Evolutionary conservation across 192 early-diverging fungal genomes (phyloP), one percentile per base, ranked within the genome.

Genomic region (Umbelopsis sp.): DNA sequence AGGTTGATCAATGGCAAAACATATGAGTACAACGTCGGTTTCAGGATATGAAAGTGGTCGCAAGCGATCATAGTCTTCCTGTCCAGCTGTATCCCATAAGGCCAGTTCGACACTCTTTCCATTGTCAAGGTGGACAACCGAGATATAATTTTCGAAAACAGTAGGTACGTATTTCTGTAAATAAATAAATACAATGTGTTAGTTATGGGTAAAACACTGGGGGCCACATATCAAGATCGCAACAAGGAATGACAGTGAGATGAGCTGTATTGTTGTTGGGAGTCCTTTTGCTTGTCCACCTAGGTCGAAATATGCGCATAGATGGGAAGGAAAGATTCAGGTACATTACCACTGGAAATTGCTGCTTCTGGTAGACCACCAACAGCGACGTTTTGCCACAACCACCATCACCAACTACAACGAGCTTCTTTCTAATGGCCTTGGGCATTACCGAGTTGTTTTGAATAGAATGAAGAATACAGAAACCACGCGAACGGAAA

Each of bases 321-420:
- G 17, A 52, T 21, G 21, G 22, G 44, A 32, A 49, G 50, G 49
- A 50, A 21, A 67, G 38, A 34, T 47, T 24, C 65, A 11, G 71
- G 10, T 50, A 32, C 62, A 81, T 72, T 84, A 96, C 93, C 84
- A 92, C 87, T 44, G 94, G 95, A 76, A 93, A 95, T 25, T 74
- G 71, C 26, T 88, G 87, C 24, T 91, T 88, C 50, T 87, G 86
- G 68, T 87, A 92, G n/a, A 90, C 89, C 26, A 90, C 91, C 16
- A 94, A 77, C 59, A 94, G 80, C 65, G 86, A 87, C 3, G 93
- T 94, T 76, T 94, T 94, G 20, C 93, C 92, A 62, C 91, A 91
- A 32, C 87, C 89, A 69, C 93, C 93, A 77, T 94, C 92, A 31
- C 93, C 93, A 65, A 94, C 92, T 32, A 92, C 88, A 41, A 94